These are phyloP conservation scores for Rhynchospora tenuis DNA, from an alignment of 176 grass and related monocot species.

Conservation along the genomic window DNA sequence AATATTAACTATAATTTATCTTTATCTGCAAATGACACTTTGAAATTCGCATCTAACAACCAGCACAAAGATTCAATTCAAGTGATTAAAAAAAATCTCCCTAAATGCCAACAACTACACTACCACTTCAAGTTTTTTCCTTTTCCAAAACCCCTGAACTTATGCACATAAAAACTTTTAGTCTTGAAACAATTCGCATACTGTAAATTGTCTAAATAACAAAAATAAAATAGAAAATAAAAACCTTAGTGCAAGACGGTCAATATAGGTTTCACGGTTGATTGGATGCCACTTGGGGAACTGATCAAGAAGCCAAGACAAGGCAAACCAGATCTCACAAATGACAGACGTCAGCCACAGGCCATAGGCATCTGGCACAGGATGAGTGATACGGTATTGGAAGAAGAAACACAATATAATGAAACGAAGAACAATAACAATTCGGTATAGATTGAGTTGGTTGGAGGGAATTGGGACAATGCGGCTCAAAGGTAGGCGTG, in stretches of 20 bases:
- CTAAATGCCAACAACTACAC: not conserved
- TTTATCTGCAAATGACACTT: not conserved
- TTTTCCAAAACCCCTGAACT: not conserved
- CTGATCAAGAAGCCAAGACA: constrained; percentile 95
- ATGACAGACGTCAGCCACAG: constrained; percentile 94
- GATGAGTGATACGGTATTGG: constrained; percentile 86
- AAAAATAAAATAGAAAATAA: not conserved
- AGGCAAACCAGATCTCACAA: constrained; percentile 93
- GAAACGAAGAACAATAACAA: constrained; percentile 77
- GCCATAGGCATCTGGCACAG: constrained; percentile 74
- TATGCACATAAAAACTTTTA: not conserved
- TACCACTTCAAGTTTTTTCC: not conserved
- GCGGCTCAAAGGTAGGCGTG: constrained; percentile 84
- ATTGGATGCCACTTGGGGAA: constrained; percentile 91
- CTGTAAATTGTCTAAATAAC: not conserved
- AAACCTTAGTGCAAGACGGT: constrained; percentile 81
- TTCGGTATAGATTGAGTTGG: constrained; percentile 67
- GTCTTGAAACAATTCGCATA: not conserved
- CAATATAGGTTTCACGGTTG: constrained; percentile 88
- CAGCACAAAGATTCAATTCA: not conserved
- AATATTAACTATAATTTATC: not conserved
- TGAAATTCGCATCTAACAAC: not conserved
- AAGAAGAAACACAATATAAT: constrained; percentile 95
- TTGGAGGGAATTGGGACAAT: constrained; percentile 70
- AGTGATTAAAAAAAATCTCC: not conserved